Evolutionary conservation across 257 asterid genomes (phyloP).

Genomic region (Nyctanthes arbortristis): DNA sequence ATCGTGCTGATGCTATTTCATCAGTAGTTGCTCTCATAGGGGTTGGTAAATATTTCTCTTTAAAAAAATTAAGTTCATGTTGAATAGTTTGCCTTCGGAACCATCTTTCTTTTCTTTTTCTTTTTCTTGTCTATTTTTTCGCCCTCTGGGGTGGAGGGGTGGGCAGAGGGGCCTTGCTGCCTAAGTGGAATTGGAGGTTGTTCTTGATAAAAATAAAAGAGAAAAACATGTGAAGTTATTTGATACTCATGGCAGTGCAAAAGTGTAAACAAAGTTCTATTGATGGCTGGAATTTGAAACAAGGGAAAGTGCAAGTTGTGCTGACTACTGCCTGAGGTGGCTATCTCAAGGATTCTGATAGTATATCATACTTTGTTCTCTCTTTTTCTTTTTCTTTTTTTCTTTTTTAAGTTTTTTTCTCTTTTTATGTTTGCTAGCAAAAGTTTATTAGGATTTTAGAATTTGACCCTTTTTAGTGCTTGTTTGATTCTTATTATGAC

Average conservation of each 20-base stretch:
- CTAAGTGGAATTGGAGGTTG: constrained; percentile 3
- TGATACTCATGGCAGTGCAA: constrained; percentile 2
- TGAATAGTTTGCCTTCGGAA: not conserved
- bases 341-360: not conserved
- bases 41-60: constrained; percentile 83
- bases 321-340: not conserved
- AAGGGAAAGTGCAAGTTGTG: not conserved
- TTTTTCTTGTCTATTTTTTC: too few relatives aligned
- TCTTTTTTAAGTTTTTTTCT: too few relatives aligned
- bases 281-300: not conserved
- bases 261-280: not conserved
- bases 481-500: too few relatives aligned
- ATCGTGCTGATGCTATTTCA: constrained; percentile 94
- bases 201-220: not conserved
- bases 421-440: not conserved
- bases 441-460: not conserved
- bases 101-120: not conserved
- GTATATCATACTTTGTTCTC: too few relatives aligned
- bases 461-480: too few relatives aligned
- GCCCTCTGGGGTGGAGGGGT: too few relatives aligned
- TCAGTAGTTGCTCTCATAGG: constrained; percentile 95
- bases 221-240: not conserved
- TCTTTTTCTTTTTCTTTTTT: too few relatives aligned
- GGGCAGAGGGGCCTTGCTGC: not conserved
- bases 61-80: constrained; percentile 13